Percentiles rank a stretch among this genome's conserved stretches.
These are phyloP conservation scores for Posidonia oceanica DNA, from an alignment of 116 monocot species.

Conservation along the genomic window DNA sequence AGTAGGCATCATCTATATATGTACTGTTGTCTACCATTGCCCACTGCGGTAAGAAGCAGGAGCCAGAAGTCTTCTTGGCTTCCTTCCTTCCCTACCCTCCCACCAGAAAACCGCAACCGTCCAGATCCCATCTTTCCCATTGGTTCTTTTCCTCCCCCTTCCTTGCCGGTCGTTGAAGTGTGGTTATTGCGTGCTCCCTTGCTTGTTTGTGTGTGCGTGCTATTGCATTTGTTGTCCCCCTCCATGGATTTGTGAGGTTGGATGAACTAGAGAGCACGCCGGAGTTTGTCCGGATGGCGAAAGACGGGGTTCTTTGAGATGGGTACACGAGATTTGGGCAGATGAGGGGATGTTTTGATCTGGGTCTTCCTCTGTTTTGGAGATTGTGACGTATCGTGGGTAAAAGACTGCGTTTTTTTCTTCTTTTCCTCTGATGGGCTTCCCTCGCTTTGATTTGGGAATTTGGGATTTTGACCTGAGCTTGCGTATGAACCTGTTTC, in stretches of 20 bases:
- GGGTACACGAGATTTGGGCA: background rate
- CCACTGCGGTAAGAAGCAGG: no score
- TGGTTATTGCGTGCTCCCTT: background rate
- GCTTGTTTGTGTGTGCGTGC: no score
- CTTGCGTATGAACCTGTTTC: background rate
- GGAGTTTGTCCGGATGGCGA: background rate
- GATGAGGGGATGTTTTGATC: background rate
- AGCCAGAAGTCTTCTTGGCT: no score
- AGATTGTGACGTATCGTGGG: background rate
- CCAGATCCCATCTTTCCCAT: background rate
- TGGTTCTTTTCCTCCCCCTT: background rate
- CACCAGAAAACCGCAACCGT: background rate
- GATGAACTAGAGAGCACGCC: no score
- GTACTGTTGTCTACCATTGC: no score
- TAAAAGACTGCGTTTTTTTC: background rate
- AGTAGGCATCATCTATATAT: no score
- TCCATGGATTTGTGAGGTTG: no score
- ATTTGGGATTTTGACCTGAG: background rate
- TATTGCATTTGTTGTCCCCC: no score
- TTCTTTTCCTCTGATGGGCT: background rate
- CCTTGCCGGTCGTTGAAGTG: background rate
- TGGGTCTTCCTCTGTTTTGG: background rate
- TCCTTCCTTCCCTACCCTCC: background rate
- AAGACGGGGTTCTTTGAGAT: constrained; percentile 1
- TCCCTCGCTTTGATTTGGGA: background rate